phyloP scores from a whole-genome alignment of 768 basidiomycete genomes.

The Psilocybe cubensis region DNA sequence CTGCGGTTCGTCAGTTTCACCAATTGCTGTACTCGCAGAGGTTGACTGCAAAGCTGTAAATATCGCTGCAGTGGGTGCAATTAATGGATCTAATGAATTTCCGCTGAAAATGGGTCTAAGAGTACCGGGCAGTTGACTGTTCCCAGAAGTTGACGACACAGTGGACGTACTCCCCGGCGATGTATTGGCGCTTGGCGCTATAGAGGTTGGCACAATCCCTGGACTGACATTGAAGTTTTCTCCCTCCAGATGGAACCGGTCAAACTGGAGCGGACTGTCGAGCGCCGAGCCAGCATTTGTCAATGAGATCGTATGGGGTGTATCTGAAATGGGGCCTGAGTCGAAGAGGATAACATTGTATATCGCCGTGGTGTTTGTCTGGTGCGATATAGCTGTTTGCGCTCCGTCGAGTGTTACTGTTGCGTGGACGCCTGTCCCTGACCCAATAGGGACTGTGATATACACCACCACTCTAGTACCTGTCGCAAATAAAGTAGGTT shows the following conservation, averaged over 20 bases:
- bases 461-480: neutral
- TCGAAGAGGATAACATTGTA: neutral
- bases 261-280: neutral
- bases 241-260: neutral
- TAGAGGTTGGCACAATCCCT: neutral
- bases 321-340: neutral
- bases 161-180: neutral
- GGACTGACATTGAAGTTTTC: neutral
- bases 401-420: neutral
- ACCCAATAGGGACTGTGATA: neutral
- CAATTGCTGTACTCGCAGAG: too few relatives aligned
- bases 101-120: too few relatives aligned
- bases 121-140: too few relatives aligned
- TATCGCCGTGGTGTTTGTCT: neutral
- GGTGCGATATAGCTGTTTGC: neutral
- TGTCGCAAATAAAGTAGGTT: neutral
- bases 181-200: neutral
- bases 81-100: too few relatives aligned
- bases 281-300: neutral
- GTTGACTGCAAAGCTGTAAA: too few relatives aligned
- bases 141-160: too few relatives aligned
- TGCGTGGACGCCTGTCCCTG: neutral
- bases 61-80: too few relatives aligned
- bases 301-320: neutral
- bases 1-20: too few relatives aligned